These are phyloP conservation scores for Escallonia rubra DNA, from an alignment of 129 eudicot genomes.

Conservation along the genomic window DNA sequence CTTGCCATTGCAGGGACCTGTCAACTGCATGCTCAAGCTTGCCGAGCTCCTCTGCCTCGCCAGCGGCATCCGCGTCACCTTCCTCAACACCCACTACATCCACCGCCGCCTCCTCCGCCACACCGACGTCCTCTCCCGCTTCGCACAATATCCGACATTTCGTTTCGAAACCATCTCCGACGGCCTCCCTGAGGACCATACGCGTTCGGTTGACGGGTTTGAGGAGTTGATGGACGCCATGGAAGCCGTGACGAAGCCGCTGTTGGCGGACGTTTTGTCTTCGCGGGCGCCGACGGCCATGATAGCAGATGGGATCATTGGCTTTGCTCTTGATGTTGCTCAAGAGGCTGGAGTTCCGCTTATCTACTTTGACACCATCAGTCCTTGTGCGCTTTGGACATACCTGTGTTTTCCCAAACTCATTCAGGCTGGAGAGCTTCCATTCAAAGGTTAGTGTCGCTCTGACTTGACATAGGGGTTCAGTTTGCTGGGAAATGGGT, in stretches of 20 bases:
- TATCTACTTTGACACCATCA: conserved; percentile 45
- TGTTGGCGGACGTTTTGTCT: neutral
- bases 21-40: too few species aligned
- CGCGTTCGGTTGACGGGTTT: too few species aligned
- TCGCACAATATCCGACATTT: conserved; percentile 30
- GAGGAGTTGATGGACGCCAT: too few species aligned
- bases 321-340: conserved; percentile 43
- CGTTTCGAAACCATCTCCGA: conserved; percentile 13
- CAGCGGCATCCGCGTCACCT: conserved; percentile 28
- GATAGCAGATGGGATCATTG: conserved; percentile 52
- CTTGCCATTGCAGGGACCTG: too few species aligned
- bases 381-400: conserved; percentile 65
- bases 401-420: conserved; percentile 45
- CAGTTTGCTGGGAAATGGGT: too few species aligned
- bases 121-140: conserved; percentile 42
- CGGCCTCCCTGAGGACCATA: too few species aligned
- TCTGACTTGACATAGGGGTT: too few species aligned
- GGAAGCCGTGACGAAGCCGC: too few species aligned
- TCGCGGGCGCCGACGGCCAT: conserved; percentile 32
- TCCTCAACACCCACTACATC: conserved; percentile 45
- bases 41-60: too few species aligned
- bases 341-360: conserved; percentile 43
- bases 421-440: conserved; percentile 52
- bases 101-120: conserved; percentile 43
- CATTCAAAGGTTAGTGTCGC: conserved; percentile 34